Evolutionary conservation across 73 alveolate species (phyloP).

Genomic region (Diophrys appendiculata): DNA sequence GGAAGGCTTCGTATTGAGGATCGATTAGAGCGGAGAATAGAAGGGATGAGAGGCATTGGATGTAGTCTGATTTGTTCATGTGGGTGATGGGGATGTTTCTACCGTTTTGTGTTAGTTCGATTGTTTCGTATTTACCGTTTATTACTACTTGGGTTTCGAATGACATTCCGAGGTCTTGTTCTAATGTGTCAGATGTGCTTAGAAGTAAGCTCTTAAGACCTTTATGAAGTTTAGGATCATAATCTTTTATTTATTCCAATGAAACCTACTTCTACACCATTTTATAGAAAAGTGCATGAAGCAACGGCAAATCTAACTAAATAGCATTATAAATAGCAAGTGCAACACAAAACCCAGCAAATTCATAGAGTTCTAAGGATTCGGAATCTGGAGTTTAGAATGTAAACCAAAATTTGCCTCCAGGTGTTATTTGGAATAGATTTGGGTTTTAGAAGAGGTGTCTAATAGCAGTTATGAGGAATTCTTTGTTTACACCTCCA

Average conservation of each 20-base stretch:
- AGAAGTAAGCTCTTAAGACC: constrained; percentile 19
- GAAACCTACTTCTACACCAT: constrained; percentile 64
- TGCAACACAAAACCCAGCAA: constrained; percentile 90
- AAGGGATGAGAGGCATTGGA: constrained; percentile 55
- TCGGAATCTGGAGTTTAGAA: neutral
- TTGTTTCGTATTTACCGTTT: constrained; percentile 37
- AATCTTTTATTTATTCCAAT: constrained; percentile 77
- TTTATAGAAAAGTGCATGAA: constrained; percentile 84
- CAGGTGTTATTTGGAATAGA: neutral
- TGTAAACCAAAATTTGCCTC: neutral
- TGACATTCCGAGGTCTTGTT: constrained; percentile 32
- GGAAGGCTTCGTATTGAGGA: too few species aligned
- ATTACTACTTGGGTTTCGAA: constrained; percentile 51
- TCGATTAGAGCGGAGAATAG: constrained; percentile 40
- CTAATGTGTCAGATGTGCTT: constrained; percentile 4
- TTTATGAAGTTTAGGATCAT: constrained; percentile 33
- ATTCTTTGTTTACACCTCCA: constrained; percentile 97
- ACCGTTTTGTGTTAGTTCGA: constrained; percentile 58
- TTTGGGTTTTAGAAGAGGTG: constrained; percentile 66
- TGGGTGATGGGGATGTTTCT: constrained; percentile 54
- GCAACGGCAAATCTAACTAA: constrained; percentile 87
- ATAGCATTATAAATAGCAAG: constrained; percentile 91
- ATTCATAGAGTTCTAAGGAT: constrained; percentile 62
- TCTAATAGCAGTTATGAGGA: constrained; percentile 78
- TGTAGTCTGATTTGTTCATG: constrained; percentile 59